Conservation (phyloP, 495 filamentous ascomycete genomes). For the Amniculicola lignicola region DNA sequence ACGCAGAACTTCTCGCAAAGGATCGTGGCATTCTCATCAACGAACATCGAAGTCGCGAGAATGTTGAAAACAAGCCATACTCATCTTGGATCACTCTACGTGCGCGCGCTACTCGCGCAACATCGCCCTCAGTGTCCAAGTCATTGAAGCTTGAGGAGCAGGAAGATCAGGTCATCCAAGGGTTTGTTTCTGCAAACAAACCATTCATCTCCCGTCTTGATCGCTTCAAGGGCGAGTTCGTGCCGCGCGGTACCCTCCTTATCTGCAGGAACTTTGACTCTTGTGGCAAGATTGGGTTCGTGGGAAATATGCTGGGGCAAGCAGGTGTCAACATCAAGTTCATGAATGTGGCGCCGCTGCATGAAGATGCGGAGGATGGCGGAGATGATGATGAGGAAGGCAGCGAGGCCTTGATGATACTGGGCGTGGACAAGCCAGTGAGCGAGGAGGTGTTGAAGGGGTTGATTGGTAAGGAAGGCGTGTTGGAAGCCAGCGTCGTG, state of each 20-base stretch:
- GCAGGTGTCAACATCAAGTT: slow-evolving; percentile 67
- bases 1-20: slow-evolving; percentile 63
- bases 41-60: slow-evolving; percentile 57
- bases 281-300: slow-evolving; percentile 69
- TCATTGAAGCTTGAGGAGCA: slow-evolving; percentile 24
- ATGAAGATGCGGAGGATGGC: slow-evolving; percentile 22
- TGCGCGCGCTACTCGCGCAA: slow-evolving; percentile 43
- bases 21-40: slow-evolving; percentile 68
- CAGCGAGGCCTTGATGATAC: slow-evolving; percentile 69
- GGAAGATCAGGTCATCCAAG: slow-evolving; percentile 58
- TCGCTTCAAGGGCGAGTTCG: slow-evolving; percentile 61
- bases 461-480: slow-evolving; percentile 55
- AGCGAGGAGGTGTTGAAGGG: slow-evolving; percentile 53
- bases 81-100: slow-evolving; percentile 60
- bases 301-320: slow-evolving; percentile 59
- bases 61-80: slow-evolving; percentile 50
- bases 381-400: slow-evolving; percentile 26
- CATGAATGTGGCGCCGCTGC: slow-evolving; percentile 63
- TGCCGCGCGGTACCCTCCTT: slow-evolving; percentile 60
- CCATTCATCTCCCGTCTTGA: slow-evolving; percentile 64
- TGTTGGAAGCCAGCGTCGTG: slow-evolving; percentile 62
- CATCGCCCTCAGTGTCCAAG: slow-evolving; percentile 29
- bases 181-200: slow-evolving; percentile 57
- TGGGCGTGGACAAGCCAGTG: slow-evolving; percentile 60
- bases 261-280: slow-evolving; percentile 69